A percentile compares a stretch with the other conserved stretches of the same genome.
phyloP scores from a whole-genome alignment of 768 basidiomycete species.

The Rhizopogon rudus region DNA sequence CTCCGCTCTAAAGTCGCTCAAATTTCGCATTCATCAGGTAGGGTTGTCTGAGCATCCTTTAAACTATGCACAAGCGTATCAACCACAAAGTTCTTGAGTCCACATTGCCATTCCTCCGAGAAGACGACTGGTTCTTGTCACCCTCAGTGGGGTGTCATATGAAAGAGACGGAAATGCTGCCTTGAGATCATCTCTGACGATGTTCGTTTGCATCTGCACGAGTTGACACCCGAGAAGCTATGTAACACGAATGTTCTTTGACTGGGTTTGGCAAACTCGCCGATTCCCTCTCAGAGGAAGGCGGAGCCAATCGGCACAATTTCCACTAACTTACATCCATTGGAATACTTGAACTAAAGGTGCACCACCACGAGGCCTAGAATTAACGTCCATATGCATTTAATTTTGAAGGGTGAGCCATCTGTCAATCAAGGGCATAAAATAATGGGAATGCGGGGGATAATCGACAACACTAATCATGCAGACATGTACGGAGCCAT shows the following conservation, averaged over 20 bases:
- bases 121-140: slow-evolving; percentile 89
- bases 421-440: no score
- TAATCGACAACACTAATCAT: slow-evolving; percentile 25
- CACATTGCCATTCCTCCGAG: slow-evolving; percentile 90
- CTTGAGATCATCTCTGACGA: slow-evolving; percentile 62
- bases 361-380: no score
- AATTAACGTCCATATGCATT: no score
- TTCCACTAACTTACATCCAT: no score
- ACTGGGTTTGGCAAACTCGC: no score
- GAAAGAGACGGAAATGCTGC: slow-evolving; percentile 44
- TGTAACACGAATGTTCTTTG: slow-evolving; percentile 52
- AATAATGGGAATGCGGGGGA: no score
- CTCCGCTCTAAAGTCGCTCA: slow-evolving; percentile 84
- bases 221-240: slow-evolving; percentile 83
- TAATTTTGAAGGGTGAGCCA: no score
- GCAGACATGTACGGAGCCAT: slow-evolving; percentile 84
- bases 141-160: slow-evolving; percentile 62
- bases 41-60: slow-evolving; percentile 89
- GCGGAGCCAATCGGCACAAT: no score
- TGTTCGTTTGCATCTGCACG: slow-evolving; percentile 85
- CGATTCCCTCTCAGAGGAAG: no score
- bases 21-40: slow-evolving; percentile 81
- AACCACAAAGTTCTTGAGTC: slow-evolving; percentile 88
- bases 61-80: slow-evolving; percentile 92
- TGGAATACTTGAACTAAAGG: no score